phyloP scores from a whole-genome alignment of 108 stramenopile species.

The Ochromonas danica region DNA sequence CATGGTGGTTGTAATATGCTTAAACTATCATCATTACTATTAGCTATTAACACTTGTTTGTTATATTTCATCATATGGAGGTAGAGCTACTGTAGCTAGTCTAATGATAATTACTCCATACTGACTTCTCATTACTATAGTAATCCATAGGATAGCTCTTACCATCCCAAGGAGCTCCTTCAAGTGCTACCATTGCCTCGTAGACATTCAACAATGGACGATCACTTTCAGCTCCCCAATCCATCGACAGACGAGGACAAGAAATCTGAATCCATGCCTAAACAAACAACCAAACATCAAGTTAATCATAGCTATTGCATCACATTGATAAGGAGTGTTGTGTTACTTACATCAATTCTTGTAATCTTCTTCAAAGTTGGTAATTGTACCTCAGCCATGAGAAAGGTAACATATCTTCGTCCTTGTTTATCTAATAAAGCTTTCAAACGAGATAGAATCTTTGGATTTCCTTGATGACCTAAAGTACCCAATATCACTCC shows the following conservation, averaged over 20 bases:
- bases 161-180: conserved; percentile 47
- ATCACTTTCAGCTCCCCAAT: conserved; percentile 82
- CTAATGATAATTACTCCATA: conserved; percentile 85
- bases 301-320: background rate
- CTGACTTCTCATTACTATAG: conserved; percentile 78
- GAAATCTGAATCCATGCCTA: conserved; percentile 89
- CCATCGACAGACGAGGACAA: conserved; percentile 91
- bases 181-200: conserved; percentile 56
- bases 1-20: too few species aligned
- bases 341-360: conserved; percentile 55
- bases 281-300: background rate
- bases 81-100: too few species aligned
- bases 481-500: conserved; percentile 93
- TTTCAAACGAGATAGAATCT: conserved; percentile 71
- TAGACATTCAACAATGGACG: conserved; percentile 64
- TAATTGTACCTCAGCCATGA: conserved; percentile 86
- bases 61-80: too few species aligned
- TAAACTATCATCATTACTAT: too few species aligned
- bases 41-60: too few species aligned
- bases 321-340: background rate
- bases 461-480: conserved; percentile 97
- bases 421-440: conserved; percentile 58
- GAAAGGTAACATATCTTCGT: conserved; percentile 67
- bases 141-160: conserved; percentile 93
- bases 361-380: conserved; percentile 71